phyloP scores from a whole-genome alignment of 257 asterid species.

The Handroanthus guayacan region DNA sequence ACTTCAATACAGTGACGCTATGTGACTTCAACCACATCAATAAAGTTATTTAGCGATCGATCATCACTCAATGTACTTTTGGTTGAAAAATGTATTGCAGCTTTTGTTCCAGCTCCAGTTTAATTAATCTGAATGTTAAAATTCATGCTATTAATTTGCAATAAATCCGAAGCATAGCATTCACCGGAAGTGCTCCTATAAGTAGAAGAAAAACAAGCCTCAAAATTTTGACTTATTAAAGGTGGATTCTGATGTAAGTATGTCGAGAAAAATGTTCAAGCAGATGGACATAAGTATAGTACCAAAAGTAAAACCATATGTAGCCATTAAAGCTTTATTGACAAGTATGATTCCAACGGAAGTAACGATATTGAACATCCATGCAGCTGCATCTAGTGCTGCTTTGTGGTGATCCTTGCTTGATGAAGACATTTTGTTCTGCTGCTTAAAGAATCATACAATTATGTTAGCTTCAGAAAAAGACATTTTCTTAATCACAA shows the following conservation, averaged over 20 bases:
- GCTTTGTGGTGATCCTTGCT: constrained; percentile 57
- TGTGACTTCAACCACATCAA: not conserved
- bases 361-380: constrained; percentile 66
- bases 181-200: not conserved
- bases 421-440: constrained; percentile 45
- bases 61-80: not conserved
- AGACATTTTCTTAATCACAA: not conserved
- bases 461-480: constrained; percentile 22
- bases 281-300: constrained; percentile 1
- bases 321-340: constrained; percentile 68
- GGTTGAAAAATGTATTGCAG: not conserved
- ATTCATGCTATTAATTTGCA: not conserved
- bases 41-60: not conserved
- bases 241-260: too few species aligned
- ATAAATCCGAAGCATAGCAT: not conserved
- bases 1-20: not conserved
- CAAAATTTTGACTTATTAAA: not conserved
- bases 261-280: not conserved
- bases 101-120: not conserved
- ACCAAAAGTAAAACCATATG: constrained; percentile 75
- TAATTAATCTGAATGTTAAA: not conserved
- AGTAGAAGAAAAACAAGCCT: not conserved
- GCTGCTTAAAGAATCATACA: constrained; percentile 23
- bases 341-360: constrained; percentile 73
- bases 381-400: constrained; percentile 56